Evolutionary conservation across 1,284 basidiomycete genomes (phyloP), one percentile per base, ranked within the genome.

Genomic region (Ustilago trichophora): DNA sequence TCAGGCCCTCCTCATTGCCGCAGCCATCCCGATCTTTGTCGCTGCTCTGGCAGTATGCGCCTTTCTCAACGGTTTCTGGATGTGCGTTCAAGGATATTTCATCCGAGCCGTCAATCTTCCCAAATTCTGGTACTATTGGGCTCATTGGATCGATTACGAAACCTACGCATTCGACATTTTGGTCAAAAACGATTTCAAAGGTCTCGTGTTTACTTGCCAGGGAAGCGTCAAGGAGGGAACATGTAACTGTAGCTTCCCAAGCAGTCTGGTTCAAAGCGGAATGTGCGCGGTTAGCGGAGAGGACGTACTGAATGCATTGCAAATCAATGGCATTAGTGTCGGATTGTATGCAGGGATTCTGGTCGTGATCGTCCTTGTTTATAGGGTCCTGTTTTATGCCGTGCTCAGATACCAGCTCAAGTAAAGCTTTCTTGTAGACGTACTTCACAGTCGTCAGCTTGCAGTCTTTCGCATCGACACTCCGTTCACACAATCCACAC

Each of bases 41-140:
- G 87, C 87, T 0, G 84, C 87, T 1, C 82, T 89, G 3, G 87
- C 87, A 0, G 82, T 88, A 3, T 80, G 83, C 16, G 83, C 85
- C 2, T 88, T 88, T 73, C 59, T 85, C 32, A 88, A 88, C 70
- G 87, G 87, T 0, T 85, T 88, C 58, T 88, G 86, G 87, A 88
- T 88, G 87, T 83, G 83, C 54, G 59, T 66, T 1, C 58, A 68
- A 32, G 64, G 75, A 9, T 76, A 72, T 57, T 80, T 82, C 76
- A 86, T 88, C 0, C 79, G 84, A 5, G 38, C 51, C 3, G 63
- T 41, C n/a, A 85, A 85, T 15, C 82, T 88, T 8, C 87, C 87
- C 0, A 75, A 83, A 0, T 88, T 87, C 75, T 88, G 87, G 86
- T 86, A 83, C 73, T 86, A 84, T 67, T 86, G 84, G 50, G 85